These are phyloP conservation scores for Starmerella roubikii DNA, from an alignment of 805 yeast species.

Conservation along the genomic window DNA sequence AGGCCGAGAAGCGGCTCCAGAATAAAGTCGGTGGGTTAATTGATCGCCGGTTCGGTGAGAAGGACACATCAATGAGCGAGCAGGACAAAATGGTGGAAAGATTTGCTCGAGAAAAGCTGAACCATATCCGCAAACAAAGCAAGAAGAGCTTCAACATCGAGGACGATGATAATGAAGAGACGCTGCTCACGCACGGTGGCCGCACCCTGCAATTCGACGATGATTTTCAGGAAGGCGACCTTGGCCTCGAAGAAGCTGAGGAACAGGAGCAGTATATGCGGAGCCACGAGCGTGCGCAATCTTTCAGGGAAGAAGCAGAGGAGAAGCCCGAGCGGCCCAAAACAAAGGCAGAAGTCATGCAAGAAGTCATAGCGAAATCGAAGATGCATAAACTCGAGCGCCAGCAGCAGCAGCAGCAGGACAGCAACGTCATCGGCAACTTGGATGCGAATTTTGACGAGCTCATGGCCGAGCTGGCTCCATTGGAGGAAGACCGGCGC, in stretches of 20 bases:
- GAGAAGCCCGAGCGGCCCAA: constrained; percentile 29
- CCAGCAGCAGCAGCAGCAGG: constrained; percentile 29
- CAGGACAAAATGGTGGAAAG: constrained; percentile 94
- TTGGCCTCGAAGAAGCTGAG: constrained; percentile 29
- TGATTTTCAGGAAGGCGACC: constrained; percentile 38
- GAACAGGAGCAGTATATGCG: constrained; percentile 23
- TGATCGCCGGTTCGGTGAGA: constrained; percentile 90
- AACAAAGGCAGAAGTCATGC: constrained; percentile 32
- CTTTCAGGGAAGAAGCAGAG: constrained; percentile 6
- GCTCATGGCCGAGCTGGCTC: constrained; percentile 22
- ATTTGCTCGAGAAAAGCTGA: constrained; percentile 76
- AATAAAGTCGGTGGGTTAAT: constrained; percentile 65
- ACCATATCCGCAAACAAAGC: constrained; percentile 16
- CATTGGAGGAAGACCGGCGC: constrained; percentile 4
- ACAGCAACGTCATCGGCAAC: constrained; percentile 26
- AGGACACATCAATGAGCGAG: constrained; percentile 49
- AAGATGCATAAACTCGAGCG: constrained; percentile 31
- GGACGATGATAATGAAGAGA: constrained; percentile 41
- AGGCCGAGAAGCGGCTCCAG: constrained; percentile 45
- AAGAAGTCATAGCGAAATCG: constrained; percentile 33
- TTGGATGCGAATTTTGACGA: constrained; percentile 28
- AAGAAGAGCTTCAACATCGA: constrained; percentile 54
- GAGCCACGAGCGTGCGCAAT: constrained; percentile 17
- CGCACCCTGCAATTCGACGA: constrained; percentile 48
- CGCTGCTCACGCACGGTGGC: constrained; percentile 63